Conservation (phyloP, 345 rosid genomes). For the Salix dunnii region DNA sequence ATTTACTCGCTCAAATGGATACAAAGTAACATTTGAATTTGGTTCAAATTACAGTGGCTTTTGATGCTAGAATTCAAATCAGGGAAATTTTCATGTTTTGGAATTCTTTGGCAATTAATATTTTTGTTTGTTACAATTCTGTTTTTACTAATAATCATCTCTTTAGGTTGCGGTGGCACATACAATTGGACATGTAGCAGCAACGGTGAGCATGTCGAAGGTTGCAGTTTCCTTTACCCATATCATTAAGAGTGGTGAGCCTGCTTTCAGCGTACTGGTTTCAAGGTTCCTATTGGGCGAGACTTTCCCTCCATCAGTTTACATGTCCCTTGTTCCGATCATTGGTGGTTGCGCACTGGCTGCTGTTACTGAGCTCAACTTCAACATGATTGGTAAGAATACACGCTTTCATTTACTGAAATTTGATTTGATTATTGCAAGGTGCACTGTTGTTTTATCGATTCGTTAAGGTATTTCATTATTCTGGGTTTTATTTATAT, state of each 20-base stretch:
- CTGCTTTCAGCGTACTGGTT: constrained; percentile 87
- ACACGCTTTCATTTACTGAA: background rate
- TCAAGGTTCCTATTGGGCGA: constrained; percentile 78
- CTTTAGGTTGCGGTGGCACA: constrained; percentile 92
- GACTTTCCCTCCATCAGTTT: constrained; percentile 73
- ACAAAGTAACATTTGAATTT: background rate
- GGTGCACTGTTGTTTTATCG: background rate
- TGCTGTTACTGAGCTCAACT: constrained; percentile 96
- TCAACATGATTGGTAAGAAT: constrained; percentile 66
- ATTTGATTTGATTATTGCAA: background rate
- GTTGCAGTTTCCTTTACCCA: constrained; percentile 97
- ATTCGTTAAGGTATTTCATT: background rate
- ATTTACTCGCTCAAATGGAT: background rate
- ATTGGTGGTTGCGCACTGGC: constrained; percentile 99
- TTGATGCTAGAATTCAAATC: background rate
- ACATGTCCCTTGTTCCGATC: constrained; percentile 86
- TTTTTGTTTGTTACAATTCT: constrained; percentile 1
- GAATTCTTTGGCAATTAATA: background rate
- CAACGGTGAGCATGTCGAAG: constrained; percentile 96
- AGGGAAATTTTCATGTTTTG: background rate
- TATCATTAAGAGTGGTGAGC: constrained; percentile 94
- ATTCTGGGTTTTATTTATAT: background rate
- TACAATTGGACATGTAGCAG: constrained; percentile 99
- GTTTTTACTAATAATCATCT: constrained; percentile 4
- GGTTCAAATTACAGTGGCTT: background rate